phyloP scores from a whole-genome alignment of 1,284 basidiomycete species.

The Sanghuangporus sanghuang region DNA sequence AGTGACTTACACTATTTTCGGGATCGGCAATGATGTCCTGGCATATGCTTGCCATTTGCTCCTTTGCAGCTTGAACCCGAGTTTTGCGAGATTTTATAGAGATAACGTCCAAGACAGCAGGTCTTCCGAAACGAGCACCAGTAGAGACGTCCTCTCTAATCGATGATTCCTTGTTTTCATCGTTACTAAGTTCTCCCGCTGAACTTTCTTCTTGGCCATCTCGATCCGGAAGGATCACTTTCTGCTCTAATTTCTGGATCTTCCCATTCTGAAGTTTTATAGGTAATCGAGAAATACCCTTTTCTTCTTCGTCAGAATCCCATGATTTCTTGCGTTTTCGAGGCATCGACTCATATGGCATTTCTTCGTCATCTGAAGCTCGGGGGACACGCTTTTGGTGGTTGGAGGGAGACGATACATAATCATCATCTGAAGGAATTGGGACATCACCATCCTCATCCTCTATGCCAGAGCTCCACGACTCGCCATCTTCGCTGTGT shows the following conservation, averaged over 20 bases:
- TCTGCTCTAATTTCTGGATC: conserved; percentile 47
- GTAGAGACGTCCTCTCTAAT: conserved; percentile 67
- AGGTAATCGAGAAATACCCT: conserved; percentile 67
- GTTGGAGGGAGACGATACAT: conserved; percentile 21
- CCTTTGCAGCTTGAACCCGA: conserved; percentile 76
- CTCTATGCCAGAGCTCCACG: conserved; percentile 27
- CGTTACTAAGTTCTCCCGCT: conserved; percentile 37
- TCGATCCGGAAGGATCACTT: conserved; percentile 27
- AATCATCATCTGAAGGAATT: conserved; percentile 18
- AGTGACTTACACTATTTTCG: conserved; percentile 65
- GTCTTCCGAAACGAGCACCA: conserved; percentile 76
- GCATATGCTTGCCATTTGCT: conserved; percentile 85
- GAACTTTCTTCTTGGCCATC: conserved; percentile 31
- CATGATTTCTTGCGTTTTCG: conserved; percentile 44
- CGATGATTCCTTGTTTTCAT: conserved; percentile 31
- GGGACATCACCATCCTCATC: conserved; percentile 22
- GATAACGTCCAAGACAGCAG: conserved; percentile 74
- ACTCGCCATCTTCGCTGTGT: conserved; percentile 28
- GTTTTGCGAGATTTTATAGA: conserved; percentile 60
- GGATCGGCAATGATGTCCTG: conserved; percentile 87
- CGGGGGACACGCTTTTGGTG: conserved; percentile 21
- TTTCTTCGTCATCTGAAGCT: conserved; percentile 56
- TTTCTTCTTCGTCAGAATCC: conserved; percentile 40
- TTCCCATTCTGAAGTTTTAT: conserved; percentile 82
- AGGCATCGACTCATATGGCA: conserved; percentile 61